A percentile compares a stretch with the other conserved stretches of the same genome.
These are phyloP conservation scores for Lichtheimia ramosa DNA, from an alignment of 371 early-diverging fungal genomes.

Conservation along the genomic window DNA sequence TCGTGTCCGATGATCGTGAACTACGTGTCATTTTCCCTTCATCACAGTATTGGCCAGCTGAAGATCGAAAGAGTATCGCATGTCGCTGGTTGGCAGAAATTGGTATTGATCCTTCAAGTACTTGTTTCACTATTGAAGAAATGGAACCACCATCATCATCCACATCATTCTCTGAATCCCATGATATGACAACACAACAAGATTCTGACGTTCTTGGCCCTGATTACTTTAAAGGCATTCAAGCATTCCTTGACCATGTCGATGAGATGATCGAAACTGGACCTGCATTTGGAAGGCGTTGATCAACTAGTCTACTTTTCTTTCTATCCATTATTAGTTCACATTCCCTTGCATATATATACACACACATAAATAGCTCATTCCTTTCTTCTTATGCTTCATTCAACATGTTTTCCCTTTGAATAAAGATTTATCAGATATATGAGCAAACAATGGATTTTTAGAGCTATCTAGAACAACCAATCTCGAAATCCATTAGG, in stretches of 20 bases:
- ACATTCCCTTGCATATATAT: neutral
- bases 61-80: slow-evolving; percentile 5
- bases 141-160: slow-evolving; percentile 2
- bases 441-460: too few species aligned
- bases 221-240: slow-evolving; percentile 47
- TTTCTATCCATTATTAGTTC: neutral
- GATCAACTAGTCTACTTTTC: neutral
- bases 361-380: too few species aligned
- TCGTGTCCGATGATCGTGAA: slow-evolving; percentile 7
- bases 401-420: too few species aligned
- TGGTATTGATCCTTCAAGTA: slow-evolving; percentile 26
- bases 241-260: slow-evolving; percentile 42
- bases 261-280: slow-evolving; percentile 43
- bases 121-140: slow-evolving; percentile 17
- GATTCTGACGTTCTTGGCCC: slow-evolving; percentile 28
- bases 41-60: slow-evolving; percentile 5
- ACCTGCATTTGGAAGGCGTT: slow-evolving; percentile 21
- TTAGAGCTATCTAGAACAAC: too few species aligned
- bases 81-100: slow-evolving; percentile 19
- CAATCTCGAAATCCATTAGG: too few species aligned
- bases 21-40: slow-evolving; percentile 15
- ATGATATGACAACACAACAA: neutral
- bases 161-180: neutral
- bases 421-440: too few species aligned
- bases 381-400: too few species aligned